Evolutionary conservation across 495 filamentous ascomycete genomes (phyloP).

Genomic region (Venustampulla echinocandica): DNA sequence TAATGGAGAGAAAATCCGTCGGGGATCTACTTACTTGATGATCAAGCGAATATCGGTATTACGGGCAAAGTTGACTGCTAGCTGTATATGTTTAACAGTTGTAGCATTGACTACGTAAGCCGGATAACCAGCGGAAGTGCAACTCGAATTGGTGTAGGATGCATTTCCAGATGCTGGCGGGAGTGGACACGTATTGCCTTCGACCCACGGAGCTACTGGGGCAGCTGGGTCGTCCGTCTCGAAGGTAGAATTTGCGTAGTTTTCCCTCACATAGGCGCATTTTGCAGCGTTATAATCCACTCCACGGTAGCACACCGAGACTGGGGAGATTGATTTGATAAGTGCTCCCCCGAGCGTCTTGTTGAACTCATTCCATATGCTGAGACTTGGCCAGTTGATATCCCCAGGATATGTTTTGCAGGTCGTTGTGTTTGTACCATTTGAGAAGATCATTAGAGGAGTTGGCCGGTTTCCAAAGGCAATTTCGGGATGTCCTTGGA

Average conservation of each 20-base stretch:
- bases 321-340: too few species aligned
- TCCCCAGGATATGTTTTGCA: background rate
- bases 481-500: slow-evolving; percentile 25
- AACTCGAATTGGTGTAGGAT: background rate
- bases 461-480: slow-evolving; percentile 26
- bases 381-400: background rate
- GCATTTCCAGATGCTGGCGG: too few species aligned
- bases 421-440: too few species aligned
- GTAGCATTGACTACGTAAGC: slow-evolving; percentile 37
- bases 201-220: too few species aligned
- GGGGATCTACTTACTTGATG: too few species aligned
- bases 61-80: slow-evolving; percentile 32
- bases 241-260: too few species aligned
- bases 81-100: slow-evolving; percentile 28
- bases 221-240: too few species aligned
- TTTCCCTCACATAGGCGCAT: too few species aligned
- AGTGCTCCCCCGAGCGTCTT: background rate
- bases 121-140: slow-evolving; percentile 30
- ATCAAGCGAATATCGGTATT: slow-evolving; percentile 50
- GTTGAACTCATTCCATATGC: background rate
- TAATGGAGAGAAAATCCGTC: too few species aligned
- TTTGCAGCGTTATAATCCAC: too few species aligned
- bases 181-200: too few species aligned
- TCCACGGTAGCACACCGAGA: too few species aligned
- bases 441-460: background rate